Base-by-base conservation (phyloP, 768 basidiomycete species). In the Dioszegia hungarica region DNA sequence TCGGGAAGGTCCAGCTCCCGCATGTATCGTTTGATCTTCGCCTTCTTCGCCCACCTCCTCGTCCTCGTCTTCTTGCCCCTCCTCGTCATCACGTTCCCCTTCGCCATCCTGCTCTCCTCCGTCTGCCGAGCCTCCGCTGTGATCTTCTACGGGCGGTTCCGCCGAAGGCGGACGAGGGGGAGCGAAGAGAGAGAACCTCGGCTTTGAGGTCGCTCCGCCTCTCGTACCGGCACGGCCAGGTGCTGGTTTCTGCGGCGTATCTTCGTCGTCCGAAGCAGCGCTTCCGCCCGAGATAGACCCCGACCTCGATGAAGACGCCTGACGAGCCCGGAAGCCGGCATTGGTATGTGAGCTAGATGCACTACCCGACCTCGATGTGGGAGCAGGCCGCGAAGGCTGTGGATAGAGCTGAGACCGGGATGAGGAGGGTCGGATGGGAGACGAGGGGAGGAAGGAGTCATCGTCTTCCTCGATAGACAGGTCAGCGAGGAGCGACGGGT, bases 181-280 rank as follows among this genome's bases (percentile, higher is more conserved):
- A 10, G 70, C 66, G 33, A 72, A 72, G 5, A 72, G 55, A 25
- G 67, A 69, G 55, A 69, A 69, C n/a, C 70, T 38, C 14, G 70
- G 68, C 59, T 69, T 55, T 5, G 53, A 28, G 14, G 37, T 53
- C 1, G 41, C 22, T 19, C 52, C 59, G 0, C 24, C 38, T 15
- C 22, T 34, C n/a, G 25, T 31, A 4, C 15, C 47, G 24, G 17
- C 34, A 12, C 43, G 29, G n/a, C 43, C 50, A n/a, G 12, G 31
- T 34, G 10, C 22, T 24, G 24, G 24, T 22, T 28, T 19, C 11
- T 48, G 9, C 12, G 43, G 20, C 38, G 29, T 25, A 34, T 28
- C 28, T 36, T 46, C 31, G 5, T 48, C 22, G 19, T 40, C 28
- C 15, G 17, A 17, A n/a, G n/a, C n/a, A n/a, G n/a, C n/a, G n/a